Conservation (phyloP, 2,329 filamentous ascomycete species). For the Fusarium dimerum region DNA sequence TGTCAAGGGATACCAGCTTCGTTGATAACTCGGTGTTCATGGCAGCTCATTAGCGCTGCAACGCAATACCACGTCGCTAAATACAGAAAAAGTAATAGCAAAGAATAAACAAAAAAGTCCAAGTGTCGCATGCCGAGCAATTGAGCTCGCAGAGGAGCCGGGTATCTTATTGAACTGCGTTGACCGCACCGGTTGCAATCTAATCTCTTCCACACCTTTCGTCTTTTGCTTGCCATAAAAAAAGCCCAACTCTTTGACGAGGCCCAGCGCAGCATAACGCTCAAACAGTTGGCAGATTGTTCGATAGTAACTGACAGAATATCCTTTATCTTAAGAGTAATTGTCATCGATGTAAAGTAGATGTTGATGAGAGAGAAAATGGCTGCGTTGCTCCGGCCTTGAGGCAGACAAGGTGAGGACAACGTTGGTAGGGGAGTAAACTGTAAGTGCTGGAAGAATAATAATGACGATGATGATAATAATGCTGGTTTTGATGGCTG, state of each 20-base stretch:
- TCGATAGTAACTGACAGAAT: neutral
- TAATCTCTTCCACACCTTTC: slow-evolving; percentile 17
- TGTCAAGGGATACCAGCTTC: neutral
- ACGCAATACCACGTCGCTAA: slow-evolving; percentile 14
- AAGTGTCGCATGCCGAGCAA: slow-evolving; percentile 35
- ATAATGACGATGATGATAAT: neutral
- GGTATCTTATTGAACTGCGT: slow-evolving; percentile 41
- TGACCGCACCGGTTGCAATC: slow-evolving; percentile 26
- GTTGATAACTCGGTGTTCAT: slow-evolving; percentile 12
- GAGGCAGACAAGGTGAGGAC: too few species aligned
- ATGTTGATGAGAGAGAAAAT: neutral
- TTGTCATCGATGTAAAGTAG: neutral
- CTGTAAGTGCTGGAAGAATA: neutral
- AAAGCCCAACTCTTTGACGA: neutral
- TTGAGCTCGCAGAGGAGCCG: slow-evolving; percentile 41
- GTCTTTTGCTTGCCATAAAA: slow-evolving; percentile 2
- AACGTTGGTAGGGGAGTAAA: too few species aligned
- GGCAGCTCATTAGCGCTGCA: slow-evolving; percentile 16
- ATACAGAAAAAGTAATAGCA: slow-evolving; percentile 19
- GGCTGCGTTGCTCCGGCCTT: slow-evolving; percentile 2
- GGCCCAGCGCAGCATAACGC: neutral
- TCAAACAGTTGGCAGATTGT: neutral
- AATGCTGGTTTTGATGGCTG: slow-evolving; percentile 2
- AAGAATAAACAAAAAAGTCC: slow-evolving; percentile 29
- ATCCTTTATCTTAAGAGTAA: neutral